Percentiles rank a stretch among this genome's conserved stretches.
These are phyloP conservation scores for Hypoxylon fragiforme DNA, from an alignment of 495 filamentous ascomycete genomes.

Conservation along the genomic window DNA sequence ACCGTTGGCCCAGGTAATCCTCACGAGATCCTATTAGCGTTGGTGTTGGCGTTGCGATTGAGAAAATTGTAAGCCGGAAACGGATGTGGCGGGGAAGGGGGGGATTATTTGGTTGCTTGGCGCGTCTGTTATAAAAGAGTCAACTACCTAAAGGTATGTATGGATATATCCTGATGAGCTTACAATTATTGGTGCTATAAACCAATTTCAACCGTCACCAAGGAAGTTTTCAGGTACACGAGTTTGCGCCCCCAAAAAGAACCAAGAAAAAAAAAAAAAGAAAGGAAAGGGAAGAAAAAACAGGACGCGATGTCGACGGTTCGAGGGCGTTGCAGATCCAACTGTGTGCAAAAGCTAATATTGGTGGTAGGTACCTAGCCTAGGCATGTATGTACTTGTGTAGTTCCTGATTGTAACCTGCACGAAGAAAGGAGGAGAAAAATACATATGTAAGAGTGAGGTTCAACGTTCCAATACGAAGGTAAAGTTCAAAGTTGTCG, in stretches of 20 bases:
- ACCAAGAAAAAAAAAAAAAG: no score
- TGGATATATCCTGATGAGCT: no score
- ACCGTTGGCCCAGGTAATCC: no score
- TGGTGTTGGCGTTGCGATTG: slow-evolving; percentile 23
- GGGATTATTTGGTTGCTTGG: slow-evolving; percentile 25
- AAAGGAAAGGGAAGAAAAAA: neutral
- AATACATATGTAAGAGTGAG: neutral
- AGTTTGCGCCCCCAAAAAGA: neutral
- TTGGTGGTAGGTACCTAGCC: slow-evolving; percentile 1
- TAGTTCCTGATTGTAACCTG: no score
- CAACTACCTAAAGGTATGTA: no score
- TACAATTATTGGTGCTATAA: no score
- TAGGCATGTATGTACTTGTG: no score
- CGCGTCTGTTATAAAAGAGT: slow-evolving; percentile 26
- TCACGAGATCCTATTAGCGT: no score
- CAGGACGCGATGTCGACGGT: slow-evolving; percentile 1
- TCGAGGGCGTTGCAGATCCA: slow-evolving; percentile 4
- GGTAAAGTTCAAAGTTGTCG: neutral
- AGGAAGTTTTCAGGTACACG: neutral
- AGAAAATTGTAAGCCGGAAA: slow-evolving; percentile 33
- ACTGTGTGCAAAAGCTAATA: neutral
- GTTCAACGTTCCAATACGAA: no score
- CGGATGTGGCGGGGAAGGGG: slow-evolving; percentile 32
- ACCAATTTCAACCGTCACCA: neutral
- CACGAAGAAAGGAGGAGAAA: neutral